Evolutionary conservation across 176 grass and related monocot genomes (phyloP).

Genomic region (Ampelocalamus luodianensis): DNA sequence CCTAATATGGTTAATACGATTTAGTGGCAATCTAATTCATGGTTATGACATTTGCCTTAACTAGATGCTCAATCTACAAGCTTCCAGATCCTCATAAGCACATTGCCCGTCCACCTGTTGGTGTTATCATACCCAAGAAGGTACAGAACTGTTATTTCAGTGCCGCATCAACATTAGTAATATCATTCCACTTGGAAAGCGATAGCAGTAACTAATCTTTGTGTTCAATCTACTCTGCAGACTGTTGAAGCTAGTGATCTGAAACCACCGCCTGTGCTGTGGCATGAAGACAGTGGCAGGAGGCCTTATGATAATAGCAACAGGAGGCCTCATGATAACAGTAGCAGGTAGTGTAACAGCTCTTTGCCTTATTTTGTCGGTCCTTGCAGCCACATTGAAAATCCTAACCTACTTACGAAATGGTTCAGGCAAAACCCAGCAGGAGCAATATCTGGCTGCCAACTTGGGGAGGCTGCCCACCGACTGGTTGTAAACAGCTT

Average conservation of each 20-base stretch:
- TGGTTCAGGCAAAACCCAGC: slow-evolving; percentile 75
- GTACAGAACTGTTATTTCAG: slow-evolving; percentile 44
- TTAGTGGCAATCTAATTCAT: slow-evolving; percentile 24
- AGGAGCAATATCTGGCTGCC: slow-evolving; percentile 68
- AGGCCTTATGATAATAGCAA: slow-evolving; percentile 62
- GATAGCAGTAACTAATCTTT: slow-evolving; percentile 5
- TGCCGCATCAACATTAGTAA: neutral
- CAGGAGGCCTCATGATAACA: slow-evolving; percentile 66
- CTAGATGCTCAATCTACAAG: slow-evolving; percentile 90
- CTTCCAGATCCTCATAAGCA: slow-evolving; percentile 93
- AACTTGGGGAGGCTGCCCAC: slow-evolving; percentile 86
- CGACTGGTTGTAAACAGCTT: slow-evolving; percentile 83
- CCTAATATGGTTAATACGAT: slow-evolving; percentile 36
- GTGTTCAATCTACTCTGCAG: slow-evolving; percentile 55
- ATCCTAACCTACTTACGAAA: slow-evolving; percentile 30
- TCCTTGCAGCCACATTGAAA: neutral
- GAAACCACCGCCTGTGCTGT: slow-evolving; percentile 89
- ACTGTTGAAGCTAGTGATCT: slow-evolving; percentile 78
- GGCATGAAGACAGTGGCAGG: slow-evolving; percentile 94
- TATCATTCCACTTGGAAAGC: slow-evolving; percentile 13
- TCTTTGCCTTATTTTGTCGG: neutral
- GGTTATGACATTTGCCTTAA: slow-evolving; percentile 36
- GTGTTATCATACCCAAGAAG: slow-evolving; percentile 94
- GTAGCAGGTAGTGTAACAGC: slow-evolving; percentile 42
- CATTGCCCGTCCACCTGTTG: slow-evolving; percentile 72